Percentiles rank a stretch among this genome's conserved stretches.
Conservation (phyloP, 192 early-diverging fungal species). For the Thamnidium elegans region DNA sequence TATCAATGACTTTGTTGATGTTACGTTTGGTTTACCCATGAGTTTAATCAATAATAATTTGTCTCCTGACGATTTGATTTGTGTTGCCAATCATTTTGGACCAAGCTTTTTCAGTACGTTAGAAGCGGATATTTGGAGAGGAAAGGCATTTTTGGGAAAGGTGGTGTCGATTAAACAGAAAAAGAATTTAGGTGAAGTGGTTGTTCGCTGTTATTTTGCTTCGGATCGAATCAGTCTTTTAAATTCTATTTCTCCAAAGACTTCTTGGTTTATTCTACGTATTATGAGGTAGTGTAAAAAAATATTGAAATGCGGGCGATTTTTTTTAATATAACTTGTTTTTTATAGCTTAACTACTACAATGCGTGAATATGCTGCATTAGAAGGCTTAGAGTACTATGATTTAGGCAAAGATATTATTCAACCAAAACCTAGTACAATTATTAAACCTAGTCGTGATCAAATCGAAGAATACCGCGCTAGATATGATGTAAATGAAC, state of each 20-base stretch:
- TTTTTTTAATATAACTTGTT: not conserved
- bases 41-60: constrained; percentile 21
- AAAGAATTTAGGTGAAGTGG: constrained; percentile 44
- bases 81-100: constrained; percentile 49
- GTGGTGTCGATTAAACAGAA: constrained; percentile 44
- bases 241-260: constrained; percentile 42
- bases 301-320: not conserved
- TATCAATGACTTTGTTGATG: constrained; percentile 74
- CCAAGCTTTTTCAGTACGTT: constrained; percentile 28
- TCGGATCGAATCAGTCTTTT: constrained; percentile 41
- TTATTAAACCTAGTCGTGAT: constrained; percentile 29
- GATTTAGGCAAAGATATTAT: constrained; percentile 65
- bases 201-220: constrained; percentile 45
- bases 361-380: constrained; percentile 79
- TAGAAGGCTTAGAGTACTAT: constrained; percentile 63
- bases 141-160: constrained; percentile 54
- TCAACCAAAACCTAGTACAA: constrained; percentile 41
- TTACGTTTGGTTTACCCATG: constrained; percentile 47
- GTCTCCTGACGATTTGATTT: constrained; percentile 63
- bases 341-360: constrained; percentile 65
- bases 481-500: constrained; percentile 79
- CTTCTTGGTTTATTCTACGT: constrained; percentile 42
- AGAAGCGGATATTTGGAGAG: constrained; percentile 26
- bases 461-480: constrained; percentile 8
- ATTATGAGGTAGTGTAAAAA: constrained; percentile 36